Base-by-base conservation (phyloP, 2,329 filamentous ascomycete genomes). In the Plectosphaerella cucumerina region DNA sequence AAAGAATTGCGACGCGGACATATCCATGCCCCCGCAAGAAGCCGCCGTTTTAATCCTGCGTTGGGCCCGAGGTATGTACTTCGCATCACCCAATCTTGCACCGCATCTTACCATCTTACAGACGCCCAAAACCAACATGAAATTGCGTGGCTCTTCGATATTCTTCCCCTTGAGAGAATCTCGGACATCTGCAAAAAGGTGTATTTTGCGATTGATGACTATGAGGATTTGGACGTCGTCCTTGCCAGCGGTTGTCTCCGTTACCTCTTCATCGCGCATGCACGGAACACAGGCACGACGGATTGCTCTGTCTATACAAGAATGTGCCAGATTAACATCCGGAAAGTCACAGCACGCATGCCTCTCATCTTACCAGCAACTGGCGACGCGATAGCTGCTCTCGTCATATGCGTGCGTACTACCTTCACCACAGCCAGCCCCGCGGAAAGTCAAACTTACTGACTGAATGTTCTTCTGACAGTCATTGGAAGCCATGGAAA, bases 221-320 rank as follows among this genome's bases (percentile, higher is more conserved):
- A 70, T 48, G 60, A 52, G 0, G 59, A 66, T 14, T 46, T 63
- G 3, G 66, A 70, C 11, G 61, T 66, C 6, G 61, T 70, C 2
- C 59, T 72, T 1, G 62, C 67, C 1, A 70, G 68, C 47, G 62
- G 65, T 3, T 70, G 62, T 26, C 48, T 71, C 3, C 64, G 63
- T 4, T 70, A 67, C 43, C 23, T 69, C 3, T 70, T 70, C 53
- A 56, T 58, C 1, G 67, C 68, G 43, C 59, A 70, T 49, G 58
- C 59, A 1, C 53, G 59, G 10, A 45, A 59, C 2, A 58, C 62
- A 11, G 62, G 60, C 14, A 49, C 49, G 6, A 20, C 53, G 2
- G 56, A 53, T 2, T 66, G 60, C 23, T 51, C 50, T n/a, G 51
- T 60, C 8, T 57, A 63, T 47, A 59, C 57, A 35, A 31, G 54